Evolutionary conservation across 768 basidiomycete species (phyloP), one percentile per base, ranked within the genome.

Genomic region (Termitomyces sp.): DNA sequence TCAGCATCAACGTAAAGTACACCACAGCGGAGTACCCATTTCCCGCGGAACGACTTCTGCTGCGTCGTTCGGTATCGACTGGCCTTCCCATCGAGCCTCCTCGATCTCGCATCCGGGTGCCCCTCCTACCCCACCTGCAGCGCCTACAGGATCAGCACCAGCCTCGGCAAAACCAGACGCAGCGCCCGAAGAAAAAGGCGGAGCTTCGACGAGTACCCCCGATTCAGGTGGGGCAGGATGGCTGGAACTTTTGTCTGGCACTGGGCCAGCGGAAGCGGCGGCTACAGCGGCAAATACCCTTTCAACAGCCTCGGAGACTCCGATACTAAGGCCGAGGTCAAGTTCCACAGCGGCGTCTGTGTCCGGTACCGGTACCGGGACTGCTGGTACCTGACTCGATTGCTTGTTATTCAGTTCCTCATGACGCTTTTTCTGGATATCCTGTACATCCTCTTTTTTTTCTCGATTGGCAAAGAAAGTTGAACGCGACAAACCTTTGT

Each of bases 31-130:
- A 5, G 9, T 55, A 16, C 24, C 60, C 9, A n/a, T 60, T 1
- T 40, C 57, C 5, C 57, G 54, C 9, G 51, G 45, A 5, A 48
- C 32, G 22, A 57, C 61, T 14, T 54, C 58, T 7, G 54, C 59
- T 26, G 59, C 62, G 36, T 60, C 62, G 16, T 62, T 62, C 22
- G 62, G 62, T 2, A 56, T 62, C 32, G 62, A 62, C 28, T 62
- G 62, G 62, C 62, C 62, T 0, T 54, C 56, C 13, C 62, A 62
- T 30, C 36, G 51, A 3, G n/a, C 56, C 10, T 18, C 52, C 1
- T 36, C 55, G 18, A 28, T 30, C 11, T 38, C 52, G 3, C 48
- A 33, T 14, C 47, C 58, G 11, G 41, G 20, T 18, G 49, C 49
- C 9, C 51, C 59, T 16, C 51, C 55, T 8, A 40, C 46, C 4